Evolutionary conservation across 768 basidiomycete genomes (phyloP), one percentile per base, ranked within the genome.

Genomic region (Peribolospora kevripleyi): DNA sequence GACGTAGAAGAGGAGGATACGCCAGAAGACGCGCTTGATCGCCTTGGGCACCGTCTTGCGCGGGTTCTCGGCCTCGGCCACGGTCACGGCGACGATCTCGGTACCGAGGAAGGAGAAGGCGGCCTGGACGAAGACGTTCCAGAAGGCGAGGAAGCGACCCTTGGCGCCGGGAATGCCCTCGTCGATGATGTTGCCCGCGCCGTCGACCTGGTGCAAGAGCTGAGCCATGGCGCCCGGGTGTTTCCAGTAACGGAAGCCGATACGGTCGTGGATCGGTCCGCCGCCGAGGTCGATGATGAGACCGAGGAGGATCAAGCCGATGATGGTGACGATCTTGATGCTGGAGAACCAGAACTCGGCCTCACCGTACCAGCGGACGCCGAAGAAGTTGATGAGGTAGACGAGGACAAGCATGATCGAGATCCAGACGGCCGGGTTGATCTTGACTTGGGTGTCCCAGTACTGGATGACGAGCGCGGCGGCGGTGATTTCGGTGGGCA

Each of bases 1-100:
- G 52, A 73, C 63, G 65, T 80, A 83, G 68, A 84, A 93, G 38
- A 93, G 69, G 11, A 87, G 72, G 62, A 95, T 87, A 61, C 87
- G 74, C 59, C 77, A 70, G 67, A 79, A 82, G 43, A 81, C 78
- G 10, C 76, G 73, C 56, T 71, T 74, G 63, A 84, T 82, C 0
- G 81, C 80, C 60, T 73, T 72, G 25, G 67, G 71, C 46, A 72
- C 66, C 53, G 68, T 69, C 57, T 54, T 67, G 60, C 63, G 69
- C 53, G 67, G 73, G 65, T 70, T 73, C 63, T 66, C 67, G 58
- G 66, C 68, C 55, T 73, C 70, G 7, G 68, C 55, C 71, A 54
- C 70, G n/a, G 69, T 68, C 58, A 67, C 65, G 6, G 69, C 71
- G 53, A 73, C 66, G 57, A 72, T 68, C 59, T 74, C 68, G 45